These are phyloP conservation scores for Viola pubescens DNA, from an alignment of 441 rosid genomes.

Conservation along the genomic window DNA sequence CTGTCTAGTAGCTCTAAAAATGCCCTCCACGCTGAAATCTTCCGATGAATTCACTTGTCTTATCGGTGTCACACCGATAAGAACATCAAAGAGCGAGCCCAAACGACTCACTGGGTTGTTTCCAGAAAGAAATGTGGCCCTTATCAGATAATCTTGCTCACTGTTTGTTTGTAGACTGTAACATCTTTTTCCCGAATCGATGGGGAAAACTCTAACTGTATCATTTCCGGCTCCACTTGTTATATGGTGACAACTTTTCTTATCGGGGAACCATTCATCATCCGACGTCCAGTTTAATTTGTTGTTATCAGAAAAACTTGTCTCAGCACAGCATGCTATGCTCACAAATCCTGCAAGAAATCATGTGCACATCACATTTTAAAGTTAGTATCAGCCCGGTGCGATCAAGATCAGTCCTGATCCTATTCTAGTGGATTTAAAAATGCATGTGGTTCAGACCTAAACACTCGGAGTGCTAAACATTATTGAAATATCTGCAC, in stretches of 20 bases:
- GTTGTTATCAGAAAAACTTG: conserved; percentile 22
- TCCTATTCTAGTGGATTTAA: no score
- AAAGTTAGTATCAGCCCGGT: no score
- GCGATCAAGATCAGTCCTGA: no score
- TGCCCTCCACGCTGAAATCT: conserved; percentile 34
- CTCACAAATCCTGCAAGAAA: conserved; percentile 44
- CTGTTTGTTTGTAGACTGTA: conserved; percentile 32
- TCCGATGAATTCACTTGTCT: conserved; percentile 27
- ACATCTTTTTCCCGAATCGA: conserved; percentile 42
- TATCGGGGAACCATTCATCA: conserved; percentile 31
- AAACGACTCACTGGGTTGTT: conserved; percentile 10
- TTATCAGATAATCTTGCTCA: conserved; percentile 39
- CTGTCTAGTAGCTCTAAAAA: conserved; percentile 33
- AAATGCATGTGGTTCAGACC: no score
- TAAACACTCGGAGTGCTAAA: no score
- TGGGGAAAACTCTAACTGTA: conserved; percentile 32
- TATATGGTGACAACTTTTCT: conserved; percentile 24
- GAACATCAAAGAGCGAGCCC: conserved; percentile 25
- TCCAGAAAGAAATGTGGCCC: conserved; percentile 33
- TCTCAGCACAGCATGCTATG: conserved; percentile 49
- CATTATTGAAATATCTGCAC: no score
- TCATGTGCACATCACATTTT: neutral
- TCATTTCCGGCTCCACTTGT: conserved; percentile 14
- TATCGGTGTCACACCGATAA: conserved; percentile 34
- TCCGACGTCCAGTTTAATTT: conserved; percentile 37